Conservation (phyloP, 2,329 filamentous ascomycete species). For the Fusarium poae region DNA sequence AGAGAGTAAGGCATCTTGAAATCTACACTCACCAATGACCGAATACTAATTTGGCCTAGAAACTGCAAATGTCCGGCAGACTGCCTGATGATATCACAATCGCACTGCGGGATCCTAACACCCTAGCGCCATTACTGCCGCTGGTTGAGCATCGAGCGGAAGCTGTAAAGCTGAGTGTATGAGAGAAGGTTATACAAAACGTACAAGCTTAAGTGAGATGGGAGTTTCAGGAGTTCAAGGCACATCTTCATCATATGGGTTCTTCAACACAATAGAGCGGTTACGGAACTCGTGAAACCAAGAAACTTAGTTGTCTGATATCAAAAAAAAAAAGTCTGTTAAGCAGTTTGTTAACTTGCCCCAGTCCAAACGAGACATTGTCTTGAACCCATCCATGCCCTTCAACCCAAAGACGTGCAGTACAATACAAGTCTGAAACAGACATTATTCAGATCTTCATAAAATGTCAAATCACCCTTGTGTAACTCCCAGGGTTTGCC, state of each 20-base stretch:
- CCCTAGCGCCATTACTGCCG: slow-evolving; percentile 76
- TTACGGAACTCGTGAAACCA: slow-evolving; percentile 18
- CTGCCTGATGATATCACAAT: slow-evolving; percentile 80
- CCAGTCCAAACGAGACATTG: slow-evolving; percentile 6
- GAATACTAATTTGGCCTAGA: slow-evolving; percentile 52
- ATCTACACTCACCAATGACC: background rate
- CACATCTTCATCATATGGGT: slow-evolving; percentile 17
- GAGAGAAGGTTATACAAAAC: background rate
- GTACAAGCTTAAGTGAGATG: background rate
- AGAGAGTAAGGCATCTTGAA: slow-evolving; percentile 66
- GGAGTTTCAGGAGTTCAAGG: slow-evolving; percentile 40
- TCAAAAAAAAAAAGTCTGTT: slow-evolving; percentile 33
- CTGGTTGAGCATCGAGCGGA: slow-evolving; percentile 78
- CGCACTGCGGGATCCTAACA: slow-evolving; percentile 83
- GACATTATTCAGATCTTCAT: slow-evolving; percentile 41
- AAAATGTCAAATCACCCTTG: slow-evolving; percentile 17
- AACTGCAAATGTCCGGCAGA: slow-evolving; percentile 62
- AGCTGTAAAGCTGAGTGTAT: slow-evolving; percentile 44
- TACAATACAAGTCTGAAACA: slow-evolving; percentile 34
- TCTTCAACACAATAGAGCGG: slow-evolving; percentile 8
- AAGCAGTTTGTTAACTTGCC: slow-evolving; percentile 13
- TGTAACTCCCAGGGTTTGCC: slow-evolving; percentile 35
- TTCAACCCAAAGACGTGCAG: slow-evolving; percentile 20
- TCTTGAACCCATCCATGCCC: slow-evolving; percentile 1
- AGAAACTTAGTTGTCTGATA: slow-evolving; percentile 39